Base-by-base conservation (phyloP, 305 asterid genomes). In the Nicotiana rustica region DNA sequence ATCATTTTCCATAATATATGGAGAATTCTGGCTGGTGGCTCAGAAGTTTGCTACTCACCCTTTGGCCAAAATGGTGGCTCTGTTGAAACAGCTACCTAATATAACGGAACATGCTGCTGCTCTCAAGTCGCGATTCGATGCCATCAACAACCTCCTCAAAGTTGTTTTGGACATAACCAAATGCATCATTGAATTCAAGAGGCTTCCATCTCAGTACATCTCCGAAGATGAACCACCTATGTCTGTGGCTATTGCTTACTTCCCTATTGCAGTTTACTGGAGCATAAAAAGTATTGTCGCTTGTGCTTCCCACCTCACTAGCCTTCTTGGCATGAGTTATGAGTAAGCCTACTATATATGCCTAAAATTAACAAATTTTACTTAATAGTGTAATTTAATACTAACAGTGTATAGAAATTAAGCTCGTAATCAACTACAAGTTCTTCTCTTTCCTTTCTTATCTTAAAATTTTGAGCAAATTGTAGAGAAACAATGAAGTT, bases 211-310 rank as follows among this genome's bases (percentile, higher is more conserved):
- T 3, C 89, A 90, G 52, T 95, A 94, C 85, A 87, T 94, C 21
- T 33, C 89, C 0, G 86, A 88, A 3, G 96, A 94, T 12, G 86
- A 90, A 3, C 94, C 91, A 67, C 90, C 94, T 0, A 65, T 91
- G 90, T 73, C 85, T 0, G 77, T 52, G 13, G 98, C 94, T 1
- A 31, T 84, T 60, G 83, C 85, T 13, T 89, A 89, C 69, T 70
- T 93, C 68, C 97, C 98, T 1, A 57, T 87, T 31, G 96, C 94
- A 7, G 97, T 90, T 38, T 94, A 96, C 77, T 96, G 98, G 99
- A 88, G 90, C 67, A 83, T 96, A 52, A 86, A 92, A 60, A 92
- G 94, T 84, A 82, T 93, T 88, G 93, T 96, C 41, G 93, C 92
- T 31, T 93, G 97, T 81, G 84, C 91, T 10, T 75, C 97, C n/a